These are phyloP conservation scores for Fusarium sarcochroum DNA, from an alignment of 2,329 filamentous ascomycete species.

Conservation along the genomic window DNA sequence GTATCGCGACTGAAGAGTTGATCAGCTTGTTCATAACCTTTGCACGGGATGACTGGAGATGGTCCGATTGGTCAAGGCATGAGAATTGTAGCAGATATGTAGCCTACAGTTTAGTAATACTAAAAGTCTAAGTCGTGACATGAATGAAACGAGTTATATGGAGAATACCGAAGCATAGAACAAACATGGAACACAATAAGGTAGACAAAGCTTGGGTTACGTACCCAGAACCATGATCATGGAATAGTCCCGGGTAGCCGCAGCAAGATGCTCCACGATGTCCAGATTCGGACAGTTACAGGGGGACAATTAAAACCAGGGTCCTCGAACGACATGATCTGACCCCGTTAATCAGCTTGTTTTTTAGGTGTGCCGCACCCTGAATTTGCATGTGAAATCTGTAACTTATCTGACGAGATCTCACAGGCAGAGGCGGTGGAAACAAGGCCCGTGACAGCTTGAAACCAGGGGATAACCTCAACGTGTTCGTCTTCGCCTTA, in stretches of 20 bases:
- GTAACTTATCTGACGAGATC: slow-evolving; percentile 10
- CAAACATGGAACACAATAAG: not conserved
- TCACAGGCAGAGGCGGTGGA: not conserved
- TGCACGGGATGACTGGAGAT: no score
- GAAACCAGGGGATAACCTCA: not conserved
- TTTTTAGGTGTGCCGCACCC: not conserved
- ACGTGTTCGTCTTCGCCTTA: slow-evolving; percentile 24
- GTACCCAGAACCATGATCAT: not conserved
- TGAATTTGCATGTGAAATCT: slow-evolving; percentile 22
- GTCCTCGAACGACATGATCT: slow-evolving; percentile 6
- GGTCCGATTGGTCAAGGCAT: no score
- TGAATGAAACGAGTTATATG: not conserved
- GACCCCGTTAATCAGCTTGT: slow-evolving; percentile 27
- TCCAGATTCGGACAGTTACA: slow-evolving; percentile 1
- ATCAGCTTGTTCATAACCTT: no score
- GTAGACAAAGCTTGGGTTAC: not conserved
- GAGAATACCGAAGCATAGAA: not conserved
- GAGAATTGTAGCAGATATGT: no score
- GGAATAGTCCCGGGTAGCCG: slow-evolving; percentile 16
- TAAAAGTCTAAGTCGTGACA: not conserved
- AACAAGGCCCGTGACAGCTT: slow-evolving; percentile 1
- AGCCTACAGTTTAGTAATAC: not conserved
- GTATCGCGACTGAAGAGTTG: no score
- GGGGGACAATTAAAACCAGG: slow-evolving; percentile 1
- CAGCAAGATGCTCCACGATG: not conserved